Base-by-base conservation (phyloP, 2,329 filamentous ascomycete genomes). In the Purpureocillium lavendulum region DNA sequence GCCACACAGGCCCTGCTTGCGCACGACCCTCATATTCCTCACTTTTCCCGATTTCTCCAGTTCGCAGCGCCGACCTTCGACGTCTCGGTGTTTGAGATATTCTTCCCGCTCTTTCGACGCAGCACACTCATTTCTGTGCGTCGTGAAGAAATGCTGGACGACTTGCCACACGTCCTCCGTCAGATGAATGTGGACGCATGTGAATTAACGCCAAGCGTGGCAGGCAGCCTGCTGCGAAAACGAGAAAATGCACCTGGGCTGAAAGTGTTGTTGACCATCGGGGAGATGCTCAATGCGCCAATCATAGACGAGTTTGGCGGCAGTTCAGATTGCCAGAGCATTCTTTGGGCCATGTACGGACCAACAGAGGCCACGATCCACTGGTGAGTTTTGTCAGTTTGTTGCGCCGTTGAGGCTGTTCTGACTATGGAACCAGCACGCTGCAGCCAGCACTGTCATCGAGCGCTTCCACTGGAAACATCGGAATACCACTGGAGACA, bases 21-120 rank as follows among this genome's bases (percentile, higher is more conserved):
- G 2, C 89, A 96, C 54, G 73, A 94, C 52, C 70, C 66, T 35
- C 79, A 89, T 50, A 81, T 96, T 31, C 89, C 89, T 2, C 30
- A 39, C 0, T 95, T 95, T 54, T 68, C 69, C 13, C 76, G 87
- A 34, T 95, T 96, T 57, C 72, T 96, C 1, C 89, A 96, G 57
- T 95, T 95, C 58, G 89, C 89, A 4, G 83, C 87, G 3, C 87
- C 89, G 1, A 95, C 88, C 0, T 96, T 96, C 56, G 89, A 96
- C 59, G 89, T 96, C 7, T 94, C 87, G 0, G 82, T 95, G 6
- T 96, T 96, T 56, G 89, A 96, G 56, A 89, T 94, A 7, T 95
- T 95, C 69, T 95, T 95, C 48, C 84, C 89, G 0, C 66, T 89
- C 13, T 82, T 80, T 45, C 71, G 87, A 41, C 84, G 84, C 3